Base-by-base conservation (phyloP, 352 stramenopile genomes). In the Globisporangium cederbergense region DNA sequence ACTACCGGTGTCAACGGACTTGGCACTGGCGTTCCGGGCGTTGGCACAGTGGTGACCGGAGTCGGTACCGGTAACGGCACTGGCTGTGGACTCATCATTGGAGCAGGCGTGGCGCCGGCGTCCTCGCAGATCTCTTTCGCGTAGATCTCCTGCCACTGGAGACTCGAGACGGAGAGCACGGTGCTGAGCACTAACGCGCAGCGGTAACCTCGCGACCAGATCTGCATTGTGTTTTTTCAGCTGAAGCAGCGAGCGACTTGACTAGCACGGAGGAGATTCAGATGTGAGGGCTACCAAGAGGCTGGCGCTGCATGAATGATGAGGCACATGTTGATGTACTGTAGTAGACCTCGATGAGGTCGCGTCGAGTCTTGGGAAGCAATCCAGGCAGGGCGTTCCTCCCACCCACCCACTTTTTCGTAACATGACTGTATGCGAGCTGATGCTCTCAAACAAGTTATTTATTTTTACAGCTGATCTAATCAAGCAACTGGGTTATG, bases 101-200 rank as follows among this genome's bases (percentile, higher is more conserved):
- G 49, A 7, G 18, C 18, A 28, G 43, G 43, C 18, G 43, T 50
- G 18, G 25, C 13, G 1, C 49, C 14, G 14, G 13, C 49, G 25
- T 55, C 49, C 22, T 55, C 49, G 25, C 49, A 55, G 25, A 55
- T 22, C 49, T 55, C 49, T 22, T 55, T 55, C 25, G 49, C 25
- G 13, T 22, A 20, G 22, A 20, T 22, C 6, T 18, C 49, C 2
- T 55, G 49, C 49, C 49, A 40, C 49, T 55, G 49, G 25, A 55
- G 25, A 40, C 13, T 55, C 14, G 49, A 55, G 4, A 38, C 22
- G 3, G 49, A 36, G 49, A 55, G 49, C 25, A 55, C 25, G 20
- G 49, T 28, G 4, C 9, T 40, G 49, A 55, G n/a, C 49, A 34
- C 49, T 28, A 55, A 14, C 18, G 49, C 49, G 25, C 49, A 55